Evolutionary conservation across 345 rosid genomes (phyloP).

Genomic region (Bretschneidera sinensis): DNA sequence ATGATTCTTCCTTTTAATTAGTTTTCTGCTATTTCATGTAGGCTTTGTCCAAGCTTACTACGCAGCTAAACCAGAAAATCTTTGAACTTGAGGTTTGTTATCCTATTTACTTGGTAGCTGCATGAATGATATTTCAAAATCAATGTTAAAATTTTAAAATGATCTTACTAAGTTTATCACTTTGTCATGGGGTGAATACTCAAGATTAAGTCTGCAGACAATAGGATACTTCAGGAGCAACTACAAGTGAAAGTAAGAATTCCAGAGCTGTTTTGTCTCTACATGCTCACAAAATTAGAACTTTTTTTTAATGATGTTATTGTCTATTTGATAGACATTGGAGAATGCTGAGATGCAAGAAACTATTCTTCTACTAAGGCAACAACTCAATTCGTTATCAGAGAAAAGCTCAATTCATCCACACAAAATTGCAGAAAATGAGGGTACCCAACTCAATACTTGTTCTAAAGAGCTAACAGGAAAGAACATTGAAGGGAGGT

Average conservation of each 20-base stretch:
- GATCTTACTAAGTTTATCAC: constrained; percentile 15
- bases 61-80: constrained; percentile 53
- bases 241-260: constrained; percentile 54
- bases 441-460: constrained; percentile 8
- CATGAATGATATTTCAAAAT: constrained; percentile 7
- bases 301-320: neutral
- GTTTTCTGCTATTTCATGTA: constrained; percentile 20
- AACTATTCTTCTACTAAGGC: constrained; percentile 52
- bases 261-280: constrained; percentile 7
- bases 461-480: constrained; percentile 16
- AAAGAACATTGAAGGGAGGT: constrained; percentile 14
- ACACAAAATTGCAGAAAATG: constrained; percentile 29
- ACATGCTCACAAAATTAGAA: neutral
- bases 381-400: constrained; percentile 35
- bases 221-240: constrained; percentile 68
- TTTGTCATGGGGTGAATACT: constrained; percentile 17
- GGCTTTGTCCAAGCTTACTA: constrained; percentile 54
- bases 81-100: constrained; percentile 71
- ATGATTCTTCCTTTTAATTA: constrained; percentile 13
- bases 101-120: constrained; percentile 13
- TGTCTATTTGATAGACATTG: constrained; percentile 31
- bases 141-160: neutral
- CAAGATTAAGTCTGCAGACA: constrained; percentile 68
- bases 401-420: constrained; percentile 25
- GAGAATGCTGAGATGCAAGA: constrained; percentile 62